Evolutionary conservation across 2,329 filamentous ascomycete species (phyloP), one percentile per base, ranked within the genome.

Genomic region (Helotiales sp.): DNA sequence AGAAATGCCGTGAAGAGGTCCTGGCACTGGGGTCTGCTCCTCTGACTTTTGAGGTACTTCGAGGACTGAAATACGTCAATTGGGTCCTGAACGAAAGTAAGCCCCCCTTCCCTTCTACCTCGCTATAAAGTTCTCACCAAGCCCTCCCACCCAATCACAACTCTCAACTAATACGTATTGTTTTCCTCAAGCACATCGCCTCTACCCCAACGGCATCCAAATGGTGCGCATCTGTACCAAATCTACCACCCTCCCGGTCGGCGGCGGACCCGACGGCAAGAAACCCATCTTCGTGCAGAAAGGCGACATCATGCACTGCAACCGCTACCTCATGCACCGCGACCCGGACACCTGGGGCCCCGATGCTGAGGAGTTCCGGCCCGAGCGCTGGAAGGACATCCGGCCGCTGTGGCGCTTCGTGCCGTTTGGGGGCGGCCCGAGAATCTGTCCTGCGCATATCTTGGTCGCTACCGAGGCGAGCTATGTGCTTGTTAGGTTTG

Each of bases 381-480:
- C 92, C 0, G 91, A 93, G 79, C 83, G 92, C 20, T 96, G 92
- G 92, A 76, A 43, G 81, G 82, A 22, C 71, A 86, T 1, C 93
- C 89, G 0, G 69, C 86, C 0, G 79, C 34, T 49, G 2, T 34
- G 37, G 37, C 13, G 45, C 7, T 45, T 60, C n/a, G 57, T 60
- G 10, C n/a, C 57, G 15, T 60, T 60, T 60, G 57, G 57, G 3
- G 22, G 34, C 13, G 57, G 57, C 20, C 28, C 57, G 4, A 13
- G 57, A 45, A n/a, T 40, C 8, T 60, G 57, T 26, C 34, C 34
- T 40, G 34, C 34, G 7, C 34, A 40, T 8, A 40, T 40, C 7
- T 40, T 40, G 15, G 34, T 40, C 15, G 15, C 34, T 8, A 40
- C 15, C 7, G 34, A 40, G 15, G 34, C 34, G 15, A 40, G 34